Base-by-base conservation (phyloP, 495 filamentous ascomycete species). In the Neurospora hispaniola region DNA sequence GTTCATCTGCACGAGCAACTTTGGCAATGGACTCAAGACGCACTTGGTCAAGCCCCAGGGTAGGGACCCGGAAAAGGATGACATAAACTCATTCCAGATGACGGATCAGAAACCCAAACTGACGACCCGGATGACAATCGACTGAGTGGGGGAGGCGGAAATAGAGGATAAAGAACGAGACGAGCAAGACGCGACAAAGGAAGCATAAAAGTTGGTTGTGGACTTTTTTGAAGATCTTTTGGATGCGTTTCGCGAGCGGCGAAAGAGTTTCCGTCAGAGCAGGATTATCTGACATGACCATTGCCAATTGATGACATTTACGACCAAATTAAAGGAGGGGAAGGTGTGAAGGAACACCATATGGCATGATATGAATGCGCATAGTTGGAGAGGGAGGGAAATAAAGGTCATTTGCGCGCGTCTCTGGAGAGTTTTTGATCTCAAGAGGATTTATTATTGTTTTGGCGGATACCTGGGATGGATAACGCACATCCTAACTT, bases 1-100 rank as follows among this genome's bases (percentile, higher is more conserved):
- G 38, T 88, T 90, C 75, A 86, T 92, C 75, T 98, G 96, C 85
- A 92, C 91, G 81, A 83, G 85, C 79, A 99, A 99, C 84, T 99
- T 98, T 86, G 86, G 91, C 82, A 90, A 91, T 74, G 96, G 96
- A 8, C 84, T 99, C 72, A 98, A 96, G 84, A 91, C 89, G 18
- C 94, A 98, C 80, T 88, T 99, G 74, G 85, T 88, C 78, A 86
- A 85, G 76, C 86, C 91, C 46, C 90, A 87, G 59, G 81, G 82
- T 35, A 82, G 83, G 40, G 89, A 90, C 70, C 89, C 90, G 43
- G 92, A 97, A 81, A 92, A 93, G 83, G 83, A 85, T 71, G 86
- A 85, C 71, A 87, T 88, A 77, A 93, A 89, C 69, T 92, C 94
- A 78, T 89, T 94, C 82, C 86, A 86, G 79, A 79, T 89, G 73